Base-by-base conservation (phyloP, 139 green algal species). In the Chlorella sp. region DNA sequence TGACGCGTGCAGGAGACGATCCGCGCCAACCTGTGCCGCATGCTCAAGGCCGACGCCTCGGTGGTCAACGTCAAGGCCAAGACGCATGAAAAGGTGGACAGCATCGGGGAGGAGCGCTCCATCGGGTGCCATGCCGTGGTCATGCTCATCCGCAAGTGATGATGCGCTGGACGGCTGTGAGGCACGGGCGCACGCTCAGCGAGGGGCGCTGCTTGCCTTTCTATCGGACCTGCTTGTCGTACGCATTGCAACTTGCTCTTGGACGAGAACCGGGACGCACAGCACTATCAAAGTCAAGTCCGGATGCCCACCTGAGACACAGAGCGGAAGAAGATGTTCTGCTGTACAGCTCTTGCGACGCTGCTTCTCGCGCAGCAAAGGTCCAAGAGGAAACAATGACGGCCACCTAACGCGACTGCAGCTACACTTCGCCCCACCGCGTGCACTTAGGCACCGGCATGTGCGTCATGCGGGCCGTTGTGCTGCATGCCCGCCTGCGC, bases 41-140 rank as follows among this genome's bases (percentile, higher is more conserved):
- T 97, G 68, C 73, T 97, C 49, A 85, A 84, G 31, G 83, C 87
- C 20, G 82, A 96, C 71, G 85, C 88, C 5, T 87, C 79, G 2
- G 82, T 88, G 6, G 86, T 96, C 62, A 98, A 98, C 86, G 86
- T 98, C 75, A 98, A 96, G 87, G 96, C 96, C 62, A 98, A 98
- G 82, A 99, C 96, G 26, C 95, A 99, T 81, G 96, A 99, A 77
- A 98, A 98, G 83, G 96, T 99, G 32, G 95, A 99, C 85, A 94
- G 84, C 73, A 85, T 99, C 30, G 95, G 95, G 0, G 95, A 99
- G 86, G 95, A 97, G 86, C 84, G 95, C 31, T 94, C 86, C 80
- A 96, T 99, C 51, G 94, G 85, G 0, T 97, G 91, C 83, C 91
- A 99, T 68, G 90, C 92, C 2, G 95, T 99, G 0, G 86, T 96